Conservation (phyloP, 179 eudicot genomes). For the Beta corolliflora region DNA sequence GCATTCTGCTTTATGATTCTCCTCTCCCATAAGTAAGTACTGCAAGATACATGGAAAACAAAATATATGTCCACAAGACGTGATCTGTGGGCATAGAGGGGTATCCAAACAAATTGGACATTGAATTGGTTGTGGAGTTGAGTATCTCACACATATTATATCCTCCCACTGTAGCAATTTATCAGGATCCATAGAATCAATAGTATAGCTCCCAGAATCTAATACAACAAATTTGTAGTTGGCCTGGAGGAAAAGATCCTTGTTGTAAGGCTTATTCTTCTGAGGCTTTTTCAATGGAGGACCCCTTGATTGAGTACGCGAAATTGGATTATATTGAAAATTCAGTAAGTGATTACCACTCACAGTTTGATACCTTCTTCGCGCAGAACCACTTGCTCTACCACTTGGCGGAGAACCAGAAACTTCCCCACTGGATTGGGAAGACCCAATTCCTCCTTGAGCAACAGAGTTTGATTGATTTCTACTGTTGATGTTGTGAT, state of each 20-base stretch:
- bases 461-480: conserved; percentile 31
- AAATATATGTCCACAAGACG: conserved; percentile 90
- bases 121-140: conserved; percentile 69
- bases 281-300: conserved; percentile 65
- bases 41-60: conserved; percentile 92
- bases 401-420: conserved; percentile 45
- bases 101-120: conserved; percentile 93
- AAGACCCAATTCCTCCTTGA: conserved; percentile 33
- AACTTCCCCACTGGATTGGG: conserved; percentile 34
- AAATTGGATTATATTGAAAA: conserved; percentile 82
- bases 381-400: conserved; percentile 45
- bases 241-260: conserved; percentile 95
- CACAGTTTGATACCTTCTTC: conserved; percentile 62
- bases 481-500: conserved; percentile 28
- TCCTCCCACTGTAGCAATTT: conserved; percentile 92
- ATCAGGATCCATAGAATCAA: conserved; percentile 82
- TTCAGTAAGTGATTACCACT: conserved; percentile 93
- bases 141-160: conserved; percentile 76
- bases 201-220: conserved; percentile 62
- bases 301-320: conserved; percentile 63
- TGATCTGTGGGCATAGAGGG: conserved; percentile 90
- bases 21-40: conserved; percentile 72
- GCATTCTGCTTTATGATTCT: conserved; percentile 66
- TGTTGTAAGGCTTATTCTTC: conserved; percentile 85
- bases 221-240: conserved; percentile 86